Conservation (phyloP, 495 filamentous ascomycete genomes). For the Cladorrhinum samala region DNA sequence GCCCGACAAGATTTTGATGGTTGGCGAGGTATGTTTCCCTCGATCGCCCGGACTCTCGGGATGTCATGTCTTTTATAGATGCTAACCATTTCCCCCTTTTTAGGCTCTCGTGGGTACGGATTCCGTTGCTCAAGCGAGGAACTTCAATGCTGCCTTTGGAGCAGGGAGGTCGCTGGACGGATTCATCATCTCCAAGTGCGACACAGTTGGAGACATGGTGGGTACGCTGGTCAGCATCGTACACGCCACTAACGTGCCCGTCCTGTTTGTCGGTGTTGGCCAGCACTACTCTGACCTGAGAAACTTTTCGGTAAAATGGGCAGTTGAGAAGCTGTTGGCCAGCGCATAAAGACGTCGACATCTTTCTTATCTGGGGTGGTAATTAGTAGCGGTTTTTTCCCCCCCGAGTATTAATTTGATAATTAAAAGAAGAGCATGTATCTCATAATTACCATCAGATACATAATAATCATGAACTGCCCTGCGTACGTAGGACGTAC, state of each 20-base stretch:
- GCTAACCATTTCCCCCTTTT: constrained; percentile 13
- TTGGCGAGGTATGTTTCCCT: constrained; percentile 62
- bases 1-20: constrained; percentile 98
- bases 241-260: constrained; percentile 91
- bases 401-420: too few species aligned
- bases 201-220: constrained; percentile 98
- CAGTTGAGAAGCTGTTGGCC: constrained; percentile 65
- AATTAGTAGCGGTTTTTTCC: not conserved
- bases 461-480: too few species aligned
- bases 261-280: constrained; percentile 88
- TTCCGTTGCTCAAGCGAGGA: constrained; percentile 87
- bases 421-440: too few species aligned
- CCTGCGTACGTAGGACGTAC: too few species aligned
- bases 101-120: constrained; percentile 88
- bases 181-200: constrained; percentile 97
- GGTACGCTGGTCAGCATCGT: constrained; percentile 96
- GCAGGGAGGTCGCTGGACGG: constrained; percentile 74
- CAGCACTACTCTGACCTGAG: constrained; percentile 96
- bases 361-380: constrained; percentile 1
- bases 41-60: too few species aligned
- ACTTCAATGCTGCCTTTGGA: constrained; percentile 92
- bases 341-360: constrained; percentile 18
- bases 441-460: too few species aligned
- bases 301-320: constrained; percentile 88
- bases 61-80: not conserved